Percentiles rank a stretch among this genome's conserved stretches.
These are phyloP conservation scores for Tetracladium maxilliforme DNA, from an alignment of 2,329 filamentous ascomycete species.

Conservation along the genomic window DNA sequence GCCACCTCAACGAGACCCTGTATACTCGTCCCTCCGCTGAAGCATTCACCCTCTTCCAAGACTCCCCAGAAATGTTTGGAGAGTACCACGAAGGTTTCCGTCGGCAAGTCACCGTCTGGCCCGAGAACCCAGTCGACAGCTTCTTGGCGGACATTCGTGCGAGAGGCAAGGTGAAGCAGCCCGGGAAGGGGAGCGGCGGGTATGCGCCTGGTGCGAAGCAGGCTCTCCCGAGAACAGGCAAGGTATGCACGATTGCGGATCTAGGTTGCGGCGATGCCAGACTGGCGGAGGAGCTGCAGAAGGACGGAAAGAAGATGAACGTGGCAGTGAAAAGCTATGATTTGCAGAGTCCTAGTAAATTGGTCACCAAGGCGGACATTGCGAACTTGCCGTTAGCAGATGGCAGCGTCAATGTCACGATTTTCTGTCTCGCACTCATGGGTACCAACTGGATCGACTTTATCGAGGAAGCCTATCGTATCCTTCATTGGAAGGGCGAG, in stretches of 20 bases:
- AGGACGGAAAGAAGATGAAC: slow-evolving; percentile 48
- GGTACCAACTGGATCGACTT: slow-evolving; percentile 98
- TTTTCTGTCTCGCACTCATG: slow-evolving; percentile 97
- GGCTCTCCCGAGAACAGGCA: slow-evolving; percentile 57
- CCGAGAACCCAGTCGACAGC: slow-evolving; percentile 84
- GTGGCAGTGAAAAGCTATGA: slow-evolving; percentile 76
- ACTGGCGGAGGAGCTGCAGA: slow-evolving; percentile 54
- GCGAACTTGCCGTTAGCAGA: slow-evolving; percentile 65
- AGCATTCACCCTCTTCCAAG: slow-evolving; percentile 68
- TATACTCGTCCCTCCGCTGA: slow-evolving; percentile 83
- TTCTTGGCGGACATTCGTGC: slow-evolving; percentile 60
- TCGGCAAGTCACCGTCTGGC: slow-evolving; percentile 90
- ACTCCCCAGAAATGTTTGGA: slow-evolving; percentile 82
- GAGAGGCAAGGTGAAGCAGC: slow-evolving; percentile 40
- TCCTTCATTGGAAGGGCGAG: slow-evolving; percentile 88
- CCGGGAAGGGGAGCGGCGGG: slow-evolving; percentile 5
- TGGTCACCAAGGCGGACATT: slow-evolving; percentile 83
- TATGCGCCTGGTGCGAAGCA: slow-evolving; percentile 1
- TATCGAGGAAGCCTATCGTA: slow-evolving; percentile 85
- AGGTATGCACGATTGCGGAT: slow-evolving; percentile 70
- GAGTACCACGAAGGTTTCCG: slow-evolving; percentile 97
- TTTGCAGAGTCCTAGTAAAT: slow-evolving; percentile 58
- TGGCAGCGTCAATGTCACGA: slow-evolving; percentile 66
- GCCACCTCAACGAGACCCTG: slow-evolving; percentile 90
- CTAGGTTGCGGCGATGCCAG: slow-evolving; percentile 87